Evolutionary conservation across 371 early-diverging fungal species (phyloP), one percentile per base, ranked within the genome.

Genomic region (Apophysomyces trapeziformis): DNA sequence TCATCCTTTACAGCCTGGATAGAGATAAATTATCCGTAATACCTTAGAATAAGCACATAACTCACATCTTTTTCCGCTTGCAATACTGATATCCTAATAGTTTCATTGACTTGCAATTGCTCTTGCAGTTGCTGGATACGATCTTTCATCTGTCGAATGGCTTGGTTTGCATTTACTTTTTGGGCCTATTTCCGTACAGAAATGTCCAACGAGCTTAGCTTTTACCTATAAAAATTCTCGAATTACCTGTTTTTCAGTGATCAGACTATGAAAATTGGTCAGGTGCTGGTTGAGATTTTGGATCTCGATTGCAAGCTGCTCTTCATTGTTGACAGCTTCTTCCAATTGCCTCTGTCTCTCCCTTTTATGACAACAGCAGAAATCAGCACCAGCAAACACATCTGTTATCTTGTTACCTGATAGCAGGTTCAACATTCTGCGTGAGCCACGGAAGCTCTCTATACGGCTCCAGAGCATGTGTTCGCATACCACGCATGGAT

Each of bases 81-180:
- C 58, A 85, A 78, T 11, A 83, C 79, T 0, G 78, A 75, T 35
- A 92, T 76, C 67, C 87, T 84, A 11, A 83, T 79, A 7, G 92
- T 89, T 59, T 90, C 88, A 38, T 88, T 82, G 65, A 90, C 89
- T 75, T 80, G 75, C 37, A 89, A 61, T 69, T 56, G 54, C 21
- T 50, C 54, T 21, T 50, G 16, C 11, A 50, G 16, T 1, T 21
- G 54, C 21, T 50, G 18, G 9, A 47, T 47, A 16, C 47, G 47
- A 18, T n/a, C 7, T 21, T 21, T 26, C 5, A 21, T n/a, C 9
- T 5, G n/a, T 7, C 47, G 47, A 47, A n/a, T 14, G 16, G 7
- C n/a, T 47, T 4, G 9, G 9, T 21, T 7, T 21, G n/a, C 54
- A 50, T 50, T 11, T 7, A 18, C 9, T 9, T 21, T 21, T 11